These are phyloP conservation scores for Sporothrix phasma DNA, from an alignment of 2,329 filamentous ascomycete genomes.

Conservation along the genomic window DNA sequence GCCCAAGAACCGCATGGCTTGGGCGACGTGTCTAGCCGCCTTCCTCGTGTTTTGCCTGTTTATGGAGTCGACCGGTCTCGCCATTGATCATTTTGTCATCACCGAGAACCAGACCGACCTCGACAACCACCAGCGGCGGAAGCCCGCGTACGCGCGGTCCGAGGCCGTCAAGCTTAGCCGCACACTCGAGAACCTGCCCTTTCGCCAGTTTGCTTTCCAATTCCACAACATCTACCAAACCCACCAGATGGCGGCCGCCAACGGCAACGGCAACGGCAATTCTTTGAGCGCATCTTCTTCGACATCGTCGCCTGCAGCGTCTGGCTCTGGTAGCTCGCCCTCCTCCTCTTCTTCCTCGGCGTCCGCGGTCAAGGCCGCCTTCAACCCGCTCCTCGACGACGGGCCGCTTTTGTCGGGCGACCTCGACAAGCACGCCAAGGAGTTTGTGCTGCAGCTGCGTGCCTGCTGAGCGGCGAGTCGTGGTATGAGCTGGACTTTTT, in stretches of 20 bases:
- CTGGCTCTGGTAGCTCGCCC: not conserved
- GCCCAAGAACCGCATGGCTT: conserved; percentile 42
- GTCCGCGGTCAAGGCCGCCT: conserved; percentile 27
- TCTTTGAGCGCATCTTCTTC: not conserved
- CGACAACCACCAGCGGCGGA: conserved; percentile 29
- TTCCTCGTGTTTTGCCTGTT: conserved; percentile 49
- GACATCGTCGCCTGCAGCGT: conserved; percentile 1
- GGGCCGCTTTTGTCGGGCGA: conserved; percentile 33
- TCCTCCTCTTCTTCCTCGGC: not conserved
- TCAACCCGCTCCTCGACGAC: conserved; percentile 45
- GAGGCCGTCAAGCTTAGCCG: conserved; percentile 38
- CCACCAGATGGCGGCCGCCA: conserved; percentile 38
- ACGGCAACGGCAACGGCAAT: conserved; percentile 27
- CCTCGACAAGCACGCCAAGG: conserved; percentile 36
- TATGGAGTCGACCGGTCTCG: conserved; percentile 47
- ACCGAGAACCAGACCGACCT: conserved; percentile 41
- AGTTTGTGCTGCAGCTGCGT: conserved; percentile 37
- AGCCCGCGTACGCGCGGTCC: conserved; percentile 22
- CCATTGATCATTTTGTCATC: conserved; percentile 42
- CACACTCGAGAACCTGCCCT: conserved; percentile 49
- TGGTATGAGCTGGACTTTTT: conserved; percentile 24
- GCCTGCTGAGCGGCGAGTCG: conserved; percentile 31
- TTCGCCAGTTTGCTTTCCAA: conserved; percentile 50
- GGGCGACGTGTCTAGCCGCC: conserved; percentile 47
- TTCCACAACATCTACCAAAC: conserved; percentile 53